Base-by-base conservation (phyloP, 345 rosid genomes). In the Rhizophora mangle region DNA sequence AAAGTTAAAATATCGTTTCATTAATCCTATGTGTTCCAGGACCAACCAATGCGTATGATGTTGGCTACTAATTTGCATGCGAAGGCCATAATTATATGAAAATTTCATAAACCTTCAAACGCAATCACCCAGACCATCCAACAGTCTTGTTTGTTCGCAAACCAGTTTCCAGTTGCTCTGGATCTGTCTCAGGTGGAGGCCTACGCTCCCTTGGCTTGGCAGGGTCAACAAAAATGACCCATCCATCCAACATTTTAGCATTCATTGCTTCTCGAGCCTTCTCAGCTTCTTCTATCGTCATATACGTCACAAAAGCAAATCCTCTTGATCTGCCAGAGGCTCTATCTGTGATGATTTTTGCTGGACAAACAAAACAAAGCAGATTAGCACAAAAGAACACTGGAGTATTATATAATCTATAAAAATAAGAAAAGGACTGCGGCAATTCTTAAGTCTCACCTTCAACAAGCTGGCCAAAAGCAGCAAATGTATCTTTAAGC, bases 171-270 rank as follows among this genome's bases (percentile, higher is more conserved):
- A 84, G 76, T 34, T 85, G 39, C 32, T 57, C 80, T 1, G 68
- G 63, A n/a, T 72, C 81, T 9, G 71, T 77, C 11, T 71, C 73
- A 11, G 82, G 78, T 5, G 80, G 90, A 32, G 78, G 83, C 77
- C 87, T 76, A 16, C 66, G 71, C 80, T 85, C 91, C 78, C 89
- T 82, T 55, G 91, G 95, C 75, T 75, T 89, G 21, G 97, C 96
- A 67, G 97, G 97, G 72, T 94, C 96, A 9, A 94, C 93, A 67
- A 94, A 94, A 37, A 94, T 89, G 19, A 89, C 97, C 98, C 98
- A 94, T 60, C 98, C 98, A 34, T 94, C 96, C 73, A 94, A 80
- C 71, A 79, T 88, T 80, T 88, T 89, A 16, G 96, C 96, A 70
- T 94, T 94, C 98, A 89, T 86, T 30, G 78, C 87, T 80, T 88